Conservation (phyloP, 78 protist species). For the Guillardia theta region DNA sequence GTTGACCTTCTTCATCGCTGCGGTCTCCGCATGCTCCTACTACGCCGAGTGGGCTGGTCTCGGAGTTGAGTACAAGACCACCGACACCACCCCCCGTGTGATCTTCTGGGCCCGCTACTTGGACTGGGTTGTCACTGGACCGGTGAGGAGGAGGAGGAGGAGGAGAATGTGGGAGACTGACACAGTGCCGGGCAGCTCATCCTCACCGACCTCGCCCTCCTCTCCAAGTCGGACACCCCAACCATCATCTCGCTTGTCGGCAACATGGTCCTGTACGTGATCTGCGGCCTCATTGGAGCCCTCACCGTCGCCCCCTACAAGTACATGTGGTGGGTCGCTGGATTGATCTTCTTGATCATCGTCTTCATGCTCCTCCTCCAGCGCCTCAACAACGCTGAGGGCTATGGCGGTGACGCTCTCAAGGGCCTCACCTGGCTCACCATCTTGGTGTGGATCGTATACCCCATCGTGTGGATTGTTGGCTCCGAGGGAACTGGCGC, state of each 20-base stretch:
- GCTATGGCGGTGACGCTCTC: constrained; percentile 35
- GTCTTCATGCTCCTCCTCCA: constrained; percentile 34
- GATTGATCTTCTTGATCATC: constrained; percentile 31
- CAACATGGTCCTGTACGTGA: constrained; percentile 14
- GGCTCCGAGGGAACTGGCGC: constrained; percentile 46
- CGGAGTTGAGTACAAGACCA: constrained; percentile 43
- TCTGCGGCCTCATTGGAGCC: constrained; percentile 37
- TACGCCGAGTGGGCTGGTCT: constrained; percentile 42
- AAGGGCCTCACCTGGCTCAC: constrained; percentile 37
- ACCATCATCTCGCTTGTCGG: constrained; percentile 31
- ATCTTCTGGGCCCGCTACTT: constrained; percentile 47
- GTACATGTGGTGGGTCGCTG: constrained; percentile 42
- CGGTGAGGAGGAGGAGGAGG: neutral
- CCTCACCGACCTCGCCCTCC: constrained; percentile 24
- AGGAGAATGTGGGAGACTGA: neutral
- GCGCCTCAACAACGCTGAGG: constrained; percentile 39
- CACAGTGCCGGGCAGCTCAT: neutral
- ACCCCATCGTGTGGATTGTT: constrained; percentile 42
- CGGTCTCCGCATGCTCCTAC: constrained; percentile 8
- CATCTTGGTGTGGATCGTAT: neutral
- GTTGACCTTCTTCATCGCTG: constrained; percentile 32
- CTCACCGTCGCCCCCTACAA: constrained; percentile 32
- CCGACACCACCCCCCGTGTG: constrained; percentile 41
- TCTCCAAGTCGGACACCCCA: neutral
- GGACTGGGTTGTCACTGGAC: constrained; percentile 33